Conservation (phyloP, 2,329 filamentous ascomycete species). For the Fusarium sp. region DNA sequence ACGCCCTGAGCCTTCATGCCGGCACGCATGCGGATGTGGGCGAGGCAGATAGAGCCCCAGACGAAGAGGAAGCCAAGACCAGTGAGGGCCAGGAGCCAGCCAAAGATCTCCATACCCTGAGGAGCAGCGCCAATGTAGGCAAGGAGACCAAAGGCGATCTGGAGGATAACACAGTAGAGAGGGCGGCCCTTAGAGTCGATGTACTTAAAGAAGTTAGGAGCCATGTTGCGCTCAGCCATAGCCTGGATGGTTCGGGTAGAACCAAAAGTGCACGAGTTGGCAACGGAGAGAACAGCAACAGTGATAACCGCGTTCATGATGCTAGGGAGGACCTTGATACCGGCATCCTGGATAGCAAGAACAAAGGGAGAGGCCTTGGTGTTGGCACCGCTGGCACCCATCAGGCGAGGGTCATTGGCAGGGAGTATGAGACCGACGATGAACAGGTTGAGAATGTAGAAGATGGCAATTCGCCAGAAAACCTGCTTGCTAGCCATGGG, state of each 20-base stretch:
- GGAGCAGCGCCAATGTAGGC: conserved; percentile 77
- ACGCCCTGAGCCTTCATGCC: conserved; percentile 77
- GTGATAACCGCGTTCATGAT: conserved; percentile 96
- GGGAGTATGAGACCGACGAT: conserved; percentile 86
- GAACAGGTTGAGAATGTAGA: conserved; percentile 86
- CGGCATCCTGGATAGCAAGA: conserved; percentile 86
- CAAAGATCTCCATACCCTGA: conserved; percentile 71
- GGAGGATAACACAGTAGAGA: conserved; percentile 74
- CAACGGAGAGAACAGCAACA: conserved; percentile 88
- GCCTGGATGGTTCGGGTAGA: conserved; percentile 90
- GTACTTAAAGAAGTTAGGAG: conserved; percentile 79
- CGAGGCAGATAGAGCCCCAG: conserved; percentile 84
- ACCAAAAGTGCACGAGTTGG: conserved; percentile 91
- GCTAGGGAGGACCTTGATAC: conserved; percentile 81
- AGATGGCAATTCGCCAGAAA: conserved; percentile 92
- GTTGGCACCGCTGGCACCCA: conserved; percentile 66
- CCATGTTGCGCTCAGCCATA: conserved; percentile 86
- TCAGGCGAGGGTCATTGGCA: conserved; percentile 71
- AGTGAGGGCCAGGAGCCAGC: conserved; percentile 81
- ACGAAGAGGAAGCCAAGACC: conserved; percentile 82
- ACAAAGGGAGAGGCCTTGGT: conserved; percentile 89
- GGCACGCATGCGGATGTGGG: conserved; percentile 88
- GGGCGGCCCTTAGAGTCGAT: conserved; percentile 85
- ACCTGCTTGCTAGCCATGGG: conserved; percentile 92
- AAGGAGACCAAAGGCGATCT: conserved; percentile 76